Evolutionary conservation across 805 yeast species (phyloP).

Genomic region (Cyberlindnera mycetangii): DNA sequence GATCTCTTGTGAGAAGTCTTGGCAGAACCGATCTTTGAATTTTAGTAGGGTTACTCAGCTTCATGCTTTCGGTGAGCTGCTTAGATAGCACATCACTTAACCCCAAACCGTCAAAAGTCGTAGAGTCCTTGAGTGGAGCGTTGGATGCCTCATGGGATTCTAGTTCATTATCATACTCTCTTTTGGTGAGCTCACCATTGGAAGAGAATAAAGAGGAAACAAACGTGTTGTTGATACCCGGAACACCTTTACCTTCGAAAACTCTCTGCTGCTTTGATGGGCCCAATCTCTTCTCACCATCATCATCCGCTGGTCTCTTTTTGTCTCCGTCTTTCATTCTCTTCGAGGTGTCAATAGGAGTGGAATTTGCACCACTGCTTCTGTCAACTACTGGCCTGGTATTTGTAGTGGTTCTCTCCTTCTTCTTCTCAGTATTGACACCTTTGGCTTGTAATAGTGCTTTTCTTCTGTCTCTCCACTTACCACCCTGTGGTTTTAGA

Average conservation of each 20-base stretch:
- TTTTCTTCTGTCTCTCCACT: slow-evolving; percentile 78
- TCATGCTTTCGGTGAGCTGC: slow-evolving; percentile 56
- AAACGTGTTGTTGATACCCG: slow-evolving; percentile 59
- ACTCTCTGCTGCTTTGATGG: slow-evolving; percentile 38
- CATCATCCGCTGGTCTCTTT: slow-evolving; percentile 17
- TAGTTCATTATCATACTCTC: slow-evolving; percentile 36
- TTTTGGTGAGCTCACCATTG: slow-evolving; percentile 48
- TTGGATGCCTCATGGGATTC: slow-evolving; percentile 60
- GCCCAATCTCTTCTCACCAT: slow-evolving; percentile 21
- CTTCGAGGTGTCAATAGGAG: background rate
- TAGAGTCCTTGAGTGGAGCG: slow-evolving; percentile 71
- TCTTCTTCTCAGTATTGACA: slow-evolving; percentile 16
- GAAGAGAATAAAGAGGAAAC: slow-evolving; percentile 85
- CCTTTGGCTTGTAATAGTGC: slow-evolving; percentile 26
- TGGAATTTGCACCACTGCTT: slow-evolving; percentile 1
- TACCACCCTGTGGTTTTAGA: slow-evolving; percentile 62
- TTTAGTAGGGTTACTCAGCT: slow-evolving; percentile 69
- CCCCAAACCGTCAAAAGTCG: slow-evolving; percentile 72
- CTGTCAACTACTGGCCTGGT: slow-evolving; percentile 11
- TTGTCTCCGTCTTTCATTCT: slow-evolving; percentile 9
- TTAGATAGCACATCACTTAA: slow-evolving; percentile 49
- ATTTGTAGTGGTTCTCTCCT: slow-evolving; percentile 9
- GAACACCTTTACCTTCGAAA: slow-evolving; percentile 45
- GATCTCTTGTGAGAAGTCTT: slow-evolving; percentile 37
- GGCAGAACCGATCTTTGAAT: slow-evolving; percentile 86